These are phyloP conservation scores for Boletus semigastroideus DNA, from an alignment of 1,284 basidiomycete species.

Conservation along the genomic window DNA sequence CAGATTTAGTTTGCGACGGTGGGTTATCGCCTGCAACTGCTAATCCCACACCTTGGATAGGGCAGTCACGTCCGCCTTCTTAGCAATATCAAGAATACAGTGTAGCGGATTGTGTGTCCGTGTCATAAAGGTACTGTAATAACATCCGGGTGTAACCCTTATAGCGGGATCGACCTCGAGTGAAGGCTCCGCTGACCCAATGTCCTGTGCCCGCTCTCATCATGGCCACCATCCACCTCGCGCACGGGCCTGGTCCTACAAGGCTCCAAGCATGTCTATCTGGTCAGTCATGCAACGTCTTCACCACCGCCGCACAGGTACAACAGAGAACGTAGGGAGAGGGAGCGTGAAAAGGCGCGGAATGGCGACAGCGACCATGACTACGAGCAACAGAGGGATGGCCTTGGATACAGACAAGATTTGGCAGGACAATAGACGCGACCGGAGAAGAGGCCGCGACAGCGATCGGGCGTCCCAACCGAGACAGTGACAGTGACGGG, in stretches of 20 bases:
- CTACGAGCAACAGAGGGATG: slow-evolving; percentile 2
- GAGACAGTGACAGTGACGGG: slow-evolving; percentile 15
- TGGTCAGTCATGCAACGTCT: slow-evolving; percentile 28
- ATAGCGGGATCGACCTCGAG: too few relatives aligned
- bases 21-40: too few relatives aligned
- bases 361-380: slow-evolving; percentile 16
- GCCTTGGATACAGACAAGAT: slow-evolving; percentile 10
- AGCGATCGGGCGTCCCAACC: slow-evolving; percentile 14
- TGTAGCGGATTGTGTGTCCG: too few relatives aligned
- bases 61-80: too few relatives aligned
- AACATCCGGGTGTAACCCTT: too few relatives aligned
- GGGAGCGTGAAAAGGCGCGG: too few relatives aligned
- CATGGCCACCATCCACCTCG: slow-evolving; percentile 52
- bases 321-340: slow-evolving; percentile 18
- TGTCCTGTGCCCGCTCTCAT: too few relatives aligned
- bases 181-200: too few relatives aligned
- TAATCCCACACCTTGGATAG: too few relatives aligned
- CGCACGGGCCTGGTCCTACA: slow-evolving; percentile 48
- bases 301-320: slow-evolving; percentile 24
- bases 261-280: slow-evolving; percentile 25
- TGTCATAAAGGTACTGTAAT: too few relatives aligned
- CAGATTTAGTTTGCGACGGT: too few relatives aligned
- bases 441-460: slow-evolving; percentile 10
- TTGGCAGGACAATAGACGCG: slow-evolving; percentile 4
- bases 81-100: too few relatives aligned